Conservation (phyloP, 108 stramenopile genomes). For the Mayamaea pseudoterrestris region DNA sequence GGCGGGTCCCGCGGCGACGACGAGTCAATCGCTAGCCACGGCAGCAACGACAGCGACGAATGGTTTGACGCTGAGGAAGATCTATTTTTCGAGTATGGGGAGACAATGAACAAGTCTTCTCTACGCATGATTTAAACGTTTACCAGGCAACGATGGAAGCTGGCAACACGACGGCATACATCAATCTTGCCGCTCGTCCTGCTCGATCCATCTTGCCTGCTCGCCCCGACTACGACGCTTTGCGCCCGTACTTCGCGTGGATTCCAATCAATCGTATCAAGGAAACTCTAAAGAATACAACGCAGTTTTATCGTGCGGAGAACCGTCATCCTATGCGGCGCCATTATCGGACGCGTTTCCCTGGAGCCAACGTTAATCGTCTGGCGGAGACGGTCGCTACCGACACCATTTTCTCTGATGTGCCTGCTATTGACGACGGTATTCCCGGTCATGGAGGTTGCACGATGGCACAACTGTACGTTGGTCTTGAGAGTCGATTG, state of each 20-base stretch:
- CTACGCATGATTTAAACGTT: too few relatives aligned
- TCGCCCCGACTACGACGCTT: not conserved
- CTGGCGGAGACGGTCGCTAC: conserved; percentile 11
- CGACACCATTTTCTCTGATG: conserved; percentile 15
- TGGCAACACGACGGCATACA: too few relatives aligned
- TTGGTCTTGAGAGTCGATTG: conserved; percentile 1
- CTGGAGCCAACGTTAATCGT: conserved; percentile 14
- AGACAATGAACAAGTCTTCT: too few relatives aligned
- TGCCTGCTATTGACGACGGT: conserved; percentile 10
- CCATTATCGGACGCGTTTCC: conserved; percentile 3
- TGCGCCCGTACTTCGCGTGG: conserved; percentile 8
- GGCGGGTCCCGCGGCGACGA: too few relatives aligned
- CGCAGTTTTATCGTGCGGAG: conserved; percentile 8
- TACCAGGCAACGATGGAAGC: too few relatives aligned
- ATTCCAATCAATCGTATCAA: conserved; percentile 5
- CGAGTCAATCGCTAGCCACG: too few relatives aligned
- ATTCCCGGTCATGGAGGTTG: too few relatives aligned
- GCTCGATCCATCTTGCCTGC: too few relatives aligned
- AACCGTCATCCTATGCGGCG: not conserved
- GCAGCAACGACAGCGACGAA: too few relatives aligned
- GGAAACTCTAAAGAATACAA: not conserved
- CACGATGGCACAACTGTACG: conserved; percentile 8
- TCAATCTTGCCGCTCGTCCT: too few relatives aligned
- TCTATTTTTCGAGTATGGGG: too few relatives aligned
- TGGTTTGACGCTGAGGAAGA: too few relatives aligned